Conservation (phyloP, 2,329 filamentous ascomycete species). For the Lachnellula cervina region DNA sequence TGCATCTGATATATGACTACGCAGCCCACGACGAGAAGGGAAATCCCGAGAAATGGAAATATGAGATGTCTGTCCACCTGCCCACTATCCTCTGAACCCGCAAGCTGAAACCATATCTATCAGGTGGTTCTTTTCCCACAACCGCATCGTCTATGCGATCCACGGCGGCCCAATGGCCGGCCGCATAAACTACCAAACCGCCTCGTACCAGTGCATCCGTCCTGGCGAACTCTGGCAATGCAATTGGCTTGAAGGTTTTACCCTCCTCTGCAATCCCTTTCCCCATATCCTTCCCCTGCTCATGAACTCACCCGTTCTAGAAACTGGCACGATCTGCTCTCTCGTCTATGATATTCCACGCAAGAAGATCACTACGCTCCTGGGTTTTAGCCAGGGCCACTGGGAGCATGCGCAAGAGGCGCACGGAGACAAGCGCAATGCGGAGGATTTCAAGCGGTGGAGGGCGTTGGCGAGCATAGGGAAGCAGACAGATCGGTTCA, state of each 20-base stretch:
- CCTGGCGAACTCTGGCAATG: slow-evolving; percentile 55
- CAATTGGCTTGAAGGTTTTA: slow-evolving; percentile 48
- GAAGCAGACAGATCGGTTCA: slow-evolving; percentile 43
- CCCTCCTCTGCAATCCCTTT: neutral
- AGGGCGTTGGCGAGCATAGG: slow-evolving; percentile 43
- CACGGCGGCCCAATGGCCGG: slow-evolving; percentile 57
- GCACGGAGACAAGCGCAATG: slow-evolving; percentile 52
- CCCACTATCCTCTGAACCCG: neutral
- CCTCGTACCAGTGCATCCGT: slow-evolving; percentile 52
- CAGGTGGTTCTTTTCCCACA: slow-evolving; percentile 48
- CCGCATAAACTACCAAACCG: slow-evolving; percentile 48
- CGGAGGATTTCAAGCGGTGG: slow-evolving; percentile 47
- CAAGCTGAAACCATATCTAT: neutral
- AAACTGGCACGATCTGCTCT: slow-evolving; percentile 53
- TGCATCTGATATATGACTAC: slow-evolving; percentile 55
- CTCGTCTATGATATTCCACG: slow-evolving; percentile 50
- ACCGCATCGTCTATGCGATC: slow-evolving; percentile 53
- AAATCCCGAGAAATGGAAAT: slow-evolving; percentile 54
- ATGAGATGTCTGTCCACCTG: slow-evolving; percentile 44
- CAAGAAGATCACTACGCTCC: slow-evolving; percentile 45
- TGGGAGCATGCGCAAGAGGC: slow-evolving; percentile 48
- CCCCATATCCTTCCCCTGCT: neutral
- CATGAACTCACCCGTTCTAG: slow-evolving; percentile 21
- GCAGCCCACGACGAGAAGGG: slow-evolving; percentile 42
- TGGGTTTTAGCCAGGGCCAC: slow-evolving; percentile 51